Percentiles rank a stretch among this genome's conserved stretches.
phyloP scores from a whole-genome alignment of 2,329 filamentous ascomycete species.

The Claviceps monticola region DNA sequence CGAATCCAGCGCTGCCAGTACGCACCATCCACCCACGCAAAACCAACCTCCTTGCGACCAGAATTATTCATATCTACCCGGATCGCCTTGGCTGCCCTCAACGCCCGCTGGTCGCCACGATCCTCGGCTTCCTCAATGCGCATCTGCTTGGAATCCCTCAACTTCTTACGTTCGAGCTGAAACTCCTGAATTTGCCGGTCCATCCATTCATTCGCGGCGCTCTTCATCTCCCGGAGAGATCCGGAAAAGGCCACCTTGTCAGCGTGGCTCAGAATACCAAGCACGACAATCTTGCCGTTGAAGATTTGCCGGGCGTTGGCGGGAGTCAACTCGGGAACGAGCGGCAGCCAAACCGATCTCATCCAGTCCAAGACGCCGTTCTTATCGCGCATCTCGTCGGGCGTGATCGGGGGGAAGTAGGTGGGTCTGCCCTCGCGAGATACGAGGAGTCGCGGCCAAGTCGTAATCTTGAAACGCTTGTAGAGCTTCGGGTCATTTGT shows the following conservation, averaged over 20 bases:
- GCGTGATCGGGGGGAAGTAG: slow-evolving; percentile 78
- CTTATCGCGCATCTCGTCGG: slow-evolving; percentile 83
- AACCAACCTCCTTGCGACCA: slow-evolving; percentile 76
- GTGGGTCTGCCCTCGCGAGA: slow-evolving; percentile 78
- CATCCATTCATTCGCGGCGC: slow-evolving; percentile 93
- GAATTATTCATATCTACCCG: slow-evolving; percentile 82
- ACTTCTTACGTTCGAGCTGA: slow-evolving; percentile 82
- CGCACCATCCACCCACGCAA: slow-evolving; percentile 92
- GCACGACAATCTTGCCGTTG: slow-evolving; percentile 86
- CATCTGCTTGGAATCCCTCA: slow-evolving; percentile 87
- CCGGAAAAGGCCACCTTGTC: slow-evolving; percentile 64
- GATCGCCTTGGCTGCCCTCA: slow-evolving; percentile 79
- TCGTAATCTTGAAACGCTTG: slow-evolving; percentile 85
- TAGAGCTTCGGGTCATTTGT: slow-evolving; percentile 65
- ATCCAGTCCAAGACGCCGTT: slow-evolving; percentile 75
- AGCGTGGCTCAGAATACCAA: slow-evolving; percentile 73
- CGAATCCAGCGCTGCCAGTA: slow-evolving; percentile 97
- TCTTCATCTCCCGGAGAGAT: slow-evolving; percentile 84
- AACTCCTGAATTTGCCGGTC: slow-evolving; percentile 87
- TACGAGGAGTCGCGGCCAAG: slow-evolving; percentile 87
- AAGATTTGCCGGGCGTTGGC: slow-evolving; percentile 90
- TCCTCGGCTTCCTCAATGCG: slow-evolving; percentile 95
- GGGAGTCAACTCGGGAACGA: slow-evolving; percentile 85
- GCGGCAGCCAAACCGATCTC: slow-evolving; percentile 88
- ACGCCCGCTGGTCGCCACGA: slow-evolving; percentile 73